Evolutionary conservation across 2,329 filamentous ascomycete species (phyloP).

Genomic region (Teratosphaeria zuluensis): DNA sequence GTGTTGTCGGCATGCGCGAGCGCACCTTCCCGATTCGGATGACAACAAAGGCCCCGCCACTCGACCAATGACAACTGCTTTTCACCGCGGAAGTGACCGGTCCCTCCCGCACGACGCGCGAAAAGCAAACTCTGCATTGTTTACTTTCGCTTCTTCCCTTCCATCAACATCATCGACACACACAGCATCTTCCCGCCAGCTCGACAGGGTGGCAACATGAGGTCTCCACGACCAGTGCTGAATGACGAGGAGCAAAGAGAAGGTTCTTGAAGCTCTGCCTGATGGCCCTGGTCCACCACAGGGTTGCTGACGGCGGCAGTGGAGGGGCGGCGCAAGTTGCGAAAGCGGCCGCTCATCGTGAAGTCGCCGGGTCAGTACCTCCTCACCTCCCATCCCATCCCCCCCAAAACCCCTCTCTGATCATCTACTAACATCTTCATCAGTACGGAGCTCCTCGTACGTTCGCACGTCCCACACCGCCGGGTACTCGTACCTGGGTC

Average conservation of each 20-base stretch:
- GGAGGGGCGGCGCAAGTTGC: background rate
- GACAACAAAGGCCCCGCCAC: background rate
- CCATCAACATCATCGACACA: background rate
- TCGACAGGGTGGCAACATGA: background rate
- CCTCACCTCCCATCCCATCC: background rate
- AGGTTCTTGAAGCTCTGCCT: background rate
- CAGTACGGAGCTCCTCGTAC: background rate
- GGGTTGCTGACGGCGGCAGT: background rate
- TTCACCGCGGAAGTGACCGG: background rate
- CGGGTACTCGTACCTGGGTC: background rate
- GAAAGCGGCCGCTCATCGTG: background rate
- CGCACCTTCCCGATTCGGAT: background rate
- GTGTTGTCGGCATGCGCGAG: background rate
- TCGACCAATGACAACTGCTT: background rate
- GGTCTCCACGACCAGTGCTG: background rate
- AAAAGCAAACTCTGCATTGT: background rate
- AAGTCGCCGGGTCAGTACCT: background rate
- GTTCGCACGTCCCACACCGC: background rate
- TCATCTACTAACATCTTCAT: background rate
- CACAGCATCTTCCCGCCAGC: background rate
- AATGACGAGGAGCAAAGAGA: background rate
- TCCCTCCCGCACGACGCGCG: background rate
- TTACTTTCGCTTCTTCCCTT: background rate
- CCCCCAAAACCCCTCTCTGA: background rate
- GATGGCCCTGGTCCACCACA: background rate